Evolutionary conservation across 768 basidiomycete species (phyloP).

Genomic region (Mycena vitilis): DNA sequence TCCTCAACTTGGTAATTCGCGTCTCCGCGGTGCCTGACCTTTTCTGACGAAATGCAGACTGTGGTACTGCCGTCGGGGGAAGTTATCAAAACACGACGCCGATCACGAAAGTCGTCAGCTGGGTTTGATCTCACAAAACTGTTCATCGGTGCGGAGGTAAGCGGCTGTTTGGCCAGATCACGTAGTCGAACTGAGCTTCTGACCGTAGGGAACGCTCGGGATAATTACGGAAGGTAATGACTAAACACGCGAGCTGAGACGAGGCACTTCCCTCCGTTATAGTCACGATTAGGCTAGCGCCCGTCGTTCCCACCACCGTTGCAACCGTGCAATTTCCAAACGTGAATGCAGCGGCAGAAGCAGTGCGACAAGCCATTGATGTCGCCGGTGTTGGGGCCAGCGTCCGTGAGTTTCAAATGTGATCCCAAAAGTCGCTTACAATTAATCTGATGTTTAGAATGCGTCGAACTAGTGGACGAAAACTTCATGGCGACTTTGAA

Average conservation of each 20-base stretch:
- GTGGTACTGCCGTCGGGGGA: constrained; percentile 91
- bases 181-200: neutral
- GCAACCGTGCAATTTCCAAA: constrained; percentile 86
- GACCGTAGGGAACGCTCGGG: constrained; percentile 80
- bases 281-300: constrained; percentile 87
- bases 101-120: constrained; percentile 86
- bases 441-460: constrained; percentile 60
- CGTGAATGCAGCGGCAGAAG: constrained; percentile 78
- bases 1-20: constrained; percentile 74
- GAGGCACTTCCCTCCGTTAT: neutral
- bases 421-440: neutral
- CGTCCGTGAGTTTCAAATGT: constrained; percentile 62
- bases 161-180: too few species aligned
- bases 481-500: constrained; percentile 74
- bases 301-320: constrained; percentile 83
- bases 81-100: constrained; percentile 87
- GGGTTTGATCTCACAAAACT: constrained; percentile 89
- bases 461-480: constrained; percentile 85
- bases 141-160: constrained; percentile 76
- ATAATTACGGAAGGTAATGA: constrained; percentile 86
- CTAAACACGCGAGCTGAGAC: neutral
- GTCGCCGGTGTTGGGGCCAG: constrained; percentile 70
- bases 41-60: constrained; percentile 50
- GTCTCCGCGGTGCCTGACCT: neutral
- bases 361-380: constrained; percentile 63